Base-by-base conservation (phyloP, 768 basidiomycete species). In the Termitomyces sp. region DNA sequence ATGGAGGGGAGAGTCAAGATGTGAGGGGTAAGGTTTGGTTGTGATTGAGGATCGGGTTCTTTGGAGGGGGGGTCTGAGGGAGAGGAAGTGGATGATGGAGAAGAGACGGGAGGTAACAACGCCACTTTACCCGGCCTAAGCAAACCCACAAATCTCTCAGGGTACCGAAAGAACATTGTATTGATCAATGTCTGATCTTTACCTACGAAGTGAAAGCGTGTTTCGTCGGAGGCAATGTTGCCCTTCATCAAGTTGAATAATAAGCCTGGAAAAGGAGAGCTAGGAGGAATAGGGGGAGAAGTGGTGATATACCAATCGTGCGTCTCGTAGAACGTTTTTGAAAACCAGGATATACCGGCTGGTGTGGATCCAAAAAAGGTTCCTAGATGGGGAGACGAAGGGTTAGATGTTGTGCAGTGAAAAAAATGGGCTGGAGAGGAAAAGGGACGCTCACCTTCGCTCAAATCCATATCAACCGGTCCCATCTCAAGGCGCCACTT, bases 151-250 rank as follows among this genome's bases (percentile, higher is more conserved):
- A 83, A 69, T 19, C 75, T 75, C 3, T 70, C 63, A 1, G 82
- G 77, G 64, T 74, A 73, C 42, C 81, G 74, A 31, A 78, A 58
- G 55, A 79, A 62, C 50, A 80, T 63, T 1, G 75, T 66, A 60
- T 79, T 83, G 63, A 83, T 77, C 35, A 85, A 58, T 0, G 77
- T 77, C 63, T 84, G 79, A 66, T 84, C 83, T 62, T 82, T 82
- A 9, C 82, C 81, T 17, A 82, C 78, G 61, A 84, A 84, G 38
- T 66, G 62, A 43, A 66, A 66, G 58, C 7, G 60, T 48, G 14
- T 7, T 1, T 7, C 15, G 5, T 38, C 37, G 5, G 37, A 12
- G 37, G 15, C 15, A 1, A 6, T 17, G 11, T 17, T 38, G 15
- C 15, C 15, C 37, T 38, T 17, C 15, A 38, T 17, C 37, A 38